These are phyloP conservation scores for Tolypocladium album DNA, from an alignment of 2,329 filamentous ascomycete genomes.

Conservation along the genomic window DNA sequence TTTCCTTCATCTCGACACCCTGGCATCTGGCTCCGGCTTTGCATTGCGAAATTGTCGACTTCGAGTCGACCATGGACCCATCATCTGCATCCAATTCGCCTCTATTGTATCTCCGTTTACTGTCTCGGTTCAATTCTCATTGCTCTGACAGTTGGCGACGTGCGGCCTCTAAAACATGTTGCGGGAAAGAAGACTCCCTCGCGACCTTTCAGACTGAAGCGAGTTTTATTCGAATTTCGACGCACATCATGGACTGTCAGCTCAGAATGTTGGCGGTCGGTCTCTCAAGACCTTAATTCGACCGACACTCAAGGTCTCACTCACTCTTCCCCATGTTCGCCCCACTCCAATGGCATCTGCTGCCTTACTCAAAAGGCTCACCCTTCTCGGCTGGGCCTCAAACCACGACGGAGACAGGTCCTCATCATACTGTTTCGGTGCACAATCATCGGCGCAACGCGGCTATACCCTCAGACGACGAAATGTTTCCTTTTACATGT, in stretches of 20 bases:
- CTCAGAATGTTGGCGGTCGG: not conserved
- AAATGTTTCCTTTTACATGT: slow-evolving; percentile 9
- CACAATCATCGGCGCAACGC: slow-evolving; percentile 4
- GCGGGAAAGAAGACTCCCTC: slow-evolving; percentile 4
- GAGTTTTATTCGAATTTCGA: not conserved
- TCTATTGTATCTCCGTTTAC: slow-evolving; percentile 7
- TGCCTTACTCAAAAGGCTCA: not conserved
- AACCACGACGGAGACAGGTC: not conserved
- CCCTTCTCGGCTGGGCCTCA: not conserved
- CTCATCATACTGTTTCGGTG: not conserved
- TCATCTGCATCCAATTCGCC: not conserved
- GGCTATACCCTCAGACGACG: slow-evolving; percentile 15
- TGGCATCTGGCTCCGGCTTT: not conserved
- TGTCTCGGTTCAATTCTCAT: slow-evolving; percentile 10
- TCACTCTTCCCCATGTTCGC: not conserved
- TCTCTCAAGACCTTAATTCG: not conserved
- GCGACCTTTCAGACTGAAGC: not conserved
- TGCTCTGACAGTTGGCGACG: slow-evolving; percentile 9
- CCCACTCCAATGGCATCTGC: not conserved
- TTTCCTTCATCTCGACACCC: not conserved
- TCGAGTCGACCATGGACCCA: not conserved
- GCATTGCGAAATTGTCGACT: slow-evolving; percentile 1
- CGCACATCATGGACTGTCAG: not conserved
- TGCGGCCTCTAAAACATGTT: slow-evolving; percentile 12
- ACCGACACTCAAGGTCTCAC: not conserved